Evolutionary conservation across 1,284 basidiomycete species (phyloP), one percentile per base, ranked within the genome.

Genomic region (Fistulinella cinereoalba): DNA sequence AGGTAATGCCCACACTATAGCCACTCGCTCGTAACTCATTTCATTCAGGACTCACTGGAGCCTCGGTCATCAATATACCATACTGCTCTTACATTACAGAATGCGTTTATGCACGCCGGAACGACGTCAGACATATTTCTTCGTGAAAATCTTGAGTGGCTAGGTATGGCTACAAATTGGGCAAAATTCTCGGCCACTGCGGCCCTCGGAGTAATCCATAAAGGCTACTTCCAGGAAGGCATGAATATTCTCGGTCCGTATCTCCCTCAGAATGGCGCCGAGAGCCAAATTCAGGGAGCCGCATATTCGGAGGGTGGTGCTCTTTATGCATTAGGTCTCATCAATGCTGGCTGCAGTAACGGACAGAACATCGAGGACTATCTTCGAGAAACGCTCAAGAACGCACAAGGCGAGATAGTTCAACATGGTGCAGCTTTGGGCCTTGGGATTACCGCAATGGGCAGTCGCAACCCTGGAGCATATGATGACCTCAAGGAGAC

Each of bases 171-270:
- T 3, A 88, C 86, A 33, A 97, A 98, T 65, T 98, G 95, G 95
- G 91, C 92, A 36, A 98, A 97, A 64, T 98, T 97, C 71, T 91
- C 92, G 8, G 91, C 94, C 3, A 97, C 95, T 7, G 93, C 94
- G 21, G 92, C 89, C 8, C 81, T 98, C 21, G 95, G 95, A 57
- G 90, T 97, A 43, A 97, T 98, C 55, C 93, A 97, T 73, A 94
- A 95, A 57, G 95, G 95, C 37, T 94, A 93, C 64, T 89, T 93
- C 61, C 84, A 92, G 57, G 88, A 96, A 66, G 93, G 92, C 43
- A 88, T 89, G 80, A 84, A 83, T 43, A 90, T 97, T 43, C 81
- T 98, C 23, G 86, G 88, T n/a, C 95, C 95, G 0, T 97, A 97
- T 67, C 81, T 97, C 33, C 95, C 95, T 25, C 76, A 81, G 51